Evolutionary conservation across 176 grass and related monocot genomes (phyloP), one percentile per base, ranked within the genome.

Genomic region (maize (Zea mays)): DNA sequence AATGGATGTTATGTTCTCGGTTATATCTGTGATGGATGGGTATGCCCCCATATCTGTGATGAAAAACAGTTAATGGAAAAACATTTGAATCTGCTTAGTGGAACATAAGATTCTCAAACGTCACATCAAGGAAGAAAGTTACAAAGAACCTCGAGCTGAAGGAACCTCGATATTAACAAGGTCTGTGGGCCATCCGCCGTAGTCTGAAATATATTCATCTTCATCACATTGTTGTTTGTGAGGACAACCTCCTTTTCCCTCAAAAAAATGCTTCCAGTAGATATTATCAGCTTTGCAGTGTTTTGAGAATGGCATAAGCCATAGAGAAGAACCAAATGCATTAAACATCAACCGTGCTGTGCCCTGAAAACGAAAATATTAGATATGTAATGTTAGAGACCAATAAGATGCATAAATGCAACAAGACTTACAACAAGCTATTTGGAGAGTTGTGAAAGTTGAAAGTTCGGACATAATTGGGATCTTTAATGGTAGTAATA

Each of bases 181-280:
- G 69, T 93, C 80, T 49, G 91, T 97, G 69, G 94, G 94, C 94
- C 94, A 93, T 63, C 92, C 92, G 58, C 86, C 85, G 65, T 91
- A 88, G 7, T 83, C 79, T 40, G 89, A 88, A 76, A 58, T 71
- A 81, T 86, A 89, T 62, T 93, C 86, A 65, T 70, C 89, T 74
- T 93, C 91, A 84, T 97, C 91, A n/a, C 94, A 97, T 69, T 91
- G 86, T 67, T 91, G 87, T 63, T 62, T 90, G 64, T 97, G 86
- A 63, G 71, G 44, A 35, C 73, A 83, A 79, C 82, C 67, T 62
- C 72, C 87, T 51, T 79, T 91, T 55, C 88, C 91, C 85, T 86
- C 89, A 86, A 93, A 97, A 88, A 86, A 97, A 76, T 85, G 67
- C 65, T 93, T 93, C 94, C 91, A 97, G 74, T 97, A 93, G 84